Percentiles rank a stretch among this genome's conserved stretches.
These are phyloP conservation scores for Chlorella sp. DNA, from an alignment of 139 green algal species.

Conservation along the genomic window DNA sequence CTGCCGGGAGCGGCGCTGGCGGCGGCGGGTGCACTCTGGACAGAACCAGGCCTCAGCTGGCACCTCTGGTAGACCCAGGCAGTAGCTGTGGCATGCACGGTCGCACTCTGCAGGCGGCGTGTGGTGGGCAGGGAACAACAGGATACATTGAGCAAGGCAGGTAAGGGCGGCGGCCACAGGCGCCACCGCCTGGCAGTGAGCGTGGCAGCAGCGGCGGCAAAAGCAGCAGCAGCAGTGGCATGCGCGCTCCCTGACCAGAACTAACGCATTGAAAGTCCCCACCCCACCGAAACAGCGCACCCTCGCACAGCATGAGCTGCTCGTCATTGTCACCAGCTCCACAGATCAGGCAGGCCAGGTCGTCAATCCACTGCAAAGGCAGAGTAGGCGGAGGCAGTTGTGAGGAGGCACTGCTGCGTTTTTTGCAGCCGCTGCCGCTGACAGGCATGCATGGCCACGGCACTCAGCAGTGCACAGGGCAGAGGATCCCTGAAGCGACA, in stretches of 20 bases:
- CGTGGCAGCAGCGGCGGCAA: too few relatives aligned
- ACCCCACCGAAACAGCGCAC: constrained; percentile 25
- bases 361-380: constrained; percentile 40
- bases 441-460: too few relatives aligned
- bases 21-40: background rate
- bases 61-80: constrained; percentile 56
- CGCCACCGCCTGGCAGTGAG: background rate
- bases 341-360: constrained; percentile 57
- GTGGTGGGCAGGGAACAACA: background rate
- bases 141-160: too few relatives aligned
- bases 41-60: constrained; percentile 81
- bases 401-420: too few relatives aligned
- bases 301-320: constrained; percentile 76
- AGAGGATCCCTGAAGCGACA: too few relatives aligned
- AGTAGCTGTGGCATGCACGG: constrained; percentile 78
- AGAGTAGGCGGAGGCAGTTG: too few relatives aligned
- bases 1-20: background rate
- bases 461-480: too few relatives aligned
- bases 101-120: constrained; percentile 66
- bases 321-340: constrained; percentile 62
- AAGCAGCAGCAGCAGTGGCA: too few relatives aligned
- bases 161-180: too few relatives aligned
- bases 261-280: too few relatives aligned
- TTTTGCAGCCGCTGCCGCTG: too few relatives aligned
- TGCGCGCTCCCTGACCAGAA: too few relatives aligned